Conservation (phyloP, 805 yeast species). For the Hanseniaspora thailandica region DNA sequence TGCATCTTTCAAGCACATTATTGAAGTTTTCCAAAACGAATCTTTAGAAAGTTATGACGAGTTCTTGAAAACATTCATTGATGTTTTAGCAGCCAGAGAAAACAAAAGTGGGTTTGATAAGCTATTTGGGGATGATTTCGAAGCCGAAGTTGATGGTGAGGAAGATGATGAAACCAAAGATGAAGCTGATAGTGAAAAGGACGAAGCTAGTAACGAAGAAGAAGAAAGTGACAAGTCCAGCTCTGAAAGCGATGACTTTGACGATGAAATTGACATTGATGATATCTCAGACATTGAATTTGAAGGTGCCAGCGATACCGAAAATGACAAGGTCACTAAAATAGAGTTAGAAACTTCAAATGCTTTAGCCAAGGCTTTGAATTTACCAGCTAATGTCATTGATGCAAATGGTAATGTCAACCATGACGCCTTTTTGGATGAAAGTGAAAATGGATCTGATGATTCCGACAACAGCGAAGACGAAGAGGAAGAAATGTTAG, state of each 20-base stretch:
- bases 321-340: slow-evolving; percentile 27
- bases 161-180: slow-evolving; percentile 29
- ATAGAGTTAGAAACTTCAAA: slow-evolving; percentile 45
- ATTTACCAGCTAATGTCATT: slow-evolving; percentile 43
- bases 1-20: neutral
- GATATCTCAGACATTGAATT: slow-evolving; percentile 26
- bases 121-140: slow-evolving; percentile 47
- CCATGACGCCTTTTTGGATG: slow-evolving; percentile 36
- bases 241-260: slow-evolving; percentile 25
- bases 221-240: slow-evolving; percentile 29
- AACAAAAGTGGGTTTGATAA: slow-evolving; percentile 68
- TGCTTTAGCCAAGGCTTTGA: slow-evolving; percentile 59
- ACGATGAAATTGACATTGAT: slow-evolving; percentile 26
- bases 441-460: slow-evolving; percentile 24
- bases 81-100: slow-evolving; percentile 55
- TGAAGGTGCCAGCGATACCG: slow-evolving; percentile 18
- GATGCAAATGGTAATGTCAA: slow-evolving; percentile 36
- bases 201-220: slow-evolving; percentile 24
- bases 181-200: slow-evolving; percentile 28
- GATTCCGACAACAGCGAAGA: slow-evolving; percentile 37
- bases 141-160: slow-evolving; percentile 29
- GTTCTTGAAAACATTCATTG: slow-evolving; percentile 41
- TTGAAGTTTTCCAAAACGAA: slow-evolving; percentile 33
- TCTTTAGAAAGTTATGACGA: slow-evolving; percentile 48
- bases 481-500: slow-evolving; percentile 73